phyloP scores from a whole-genome alignment of 331 rosid genomes.

The Prunus yedoensis region DNA sequence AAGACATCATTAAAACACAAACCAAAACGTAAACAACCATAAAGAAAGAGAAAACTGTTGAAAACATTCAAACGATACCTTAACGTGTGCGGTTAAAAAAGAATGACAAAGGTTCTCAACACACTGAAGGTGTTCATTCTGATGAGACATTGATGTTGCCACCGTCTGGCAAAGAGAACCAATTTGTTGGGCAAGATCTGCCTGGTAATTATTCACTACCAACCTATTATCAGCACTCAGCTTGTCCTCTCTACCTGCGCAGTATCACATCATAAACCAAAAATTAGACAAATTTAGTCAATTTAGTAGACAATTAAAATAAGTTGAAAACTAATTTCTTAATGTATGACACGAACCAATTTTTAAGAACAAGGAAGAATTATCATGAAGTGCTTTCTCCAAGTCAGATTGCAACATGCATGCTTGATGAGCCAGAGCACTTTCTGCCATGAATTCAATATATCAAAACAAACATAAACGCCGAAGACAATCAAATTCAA shows the following conservation, averaged over 20 bases:
- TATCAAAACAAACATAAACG: neutral
- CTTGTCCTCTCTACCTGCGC: slow-evolving; percentile 82
- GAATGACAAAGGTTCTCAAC: slow-evolving; percentile 69
- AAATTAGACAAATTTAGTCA: neutral
- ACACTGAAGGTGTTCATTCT: slow-evolving; percentile 74
- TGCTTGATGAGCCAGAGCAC: slow-evolving; percentile 80
- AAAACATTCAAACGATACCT: slow-evolving; percentile 39
- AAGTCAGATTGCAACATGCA: slow-evolving; percentile 65
- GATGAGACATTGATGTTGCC: slow-evolving; percentile 56
- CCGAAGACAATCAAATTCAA: neutral
- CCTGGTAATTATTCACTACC: slow-evolving; percentile 67
- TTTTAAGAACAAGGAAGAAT: slow-evolving; percentile 59
- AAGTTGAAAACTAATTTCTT: slow-evolving; percentile 6
- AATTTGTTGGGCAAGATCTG: slow-evolving; percentile 63
- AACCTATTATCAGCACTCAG: slow-evolving; percentile 64
- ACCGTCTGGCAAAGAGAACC: slow-evolving; percentile 72
- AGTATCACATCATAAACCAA: neutral
- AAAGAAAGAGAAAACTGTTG: neutral
- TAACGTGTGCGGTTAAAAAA: slow-evolving; percentile 60
- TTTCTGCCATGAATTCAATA: slow-evolving; percentile 54
- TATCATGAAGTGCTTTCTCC: slow-evolving; percentile 78
- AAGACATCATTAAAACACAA: neutral
- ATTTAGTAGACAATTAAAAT: neutral
- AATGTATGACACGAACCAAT: slow-evolving; percentile 47
- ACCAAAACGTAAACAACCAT: neutral